Conservation (phyloP, 495 filamentous ascomycete species). For the Acidomyces sp. region DNA sequence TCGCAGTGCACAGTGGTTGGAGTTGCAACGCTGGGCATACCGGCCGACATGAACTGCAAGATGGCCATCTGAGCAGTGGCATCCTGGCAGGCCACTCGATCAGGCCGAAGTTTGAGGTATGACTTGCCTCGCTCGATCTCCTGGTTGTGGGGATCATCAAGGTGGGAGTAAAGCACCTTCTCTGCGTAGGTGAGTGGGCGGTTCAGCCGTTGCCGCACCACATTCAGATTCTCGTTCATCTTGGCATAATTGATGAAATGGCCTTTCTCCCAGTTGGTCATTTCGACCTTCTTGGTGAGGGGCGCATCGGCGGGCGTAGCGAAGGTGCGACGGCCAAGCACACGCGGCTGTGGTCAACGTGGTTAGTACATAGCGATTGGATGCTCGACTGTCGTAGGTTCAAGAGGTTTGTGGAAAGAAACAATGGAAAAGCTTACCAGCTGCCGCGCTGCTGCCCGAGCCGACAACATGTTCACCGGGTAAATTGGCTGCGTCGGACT, state of each 20-base stretch:
- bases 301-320: conserved; percentile 33
- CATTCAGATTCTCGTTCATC: conserved; percentile 91
- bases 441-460: conserved; percentile 20
- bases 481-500: no score
- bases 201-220: conserved; percentile 80
- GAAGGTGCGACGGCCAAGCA: conserved; percentile 19
- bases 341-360: conserved; percentile 8
- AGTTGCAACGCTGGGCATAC: conserved; percentile 86
- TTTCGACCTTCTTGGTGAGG: conserved; percentile 66
- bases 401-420: no score
- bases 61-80: conserved; percentile 99
- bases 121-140: conserved; percentile 91
- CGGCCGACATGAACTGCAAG: conserved; percentile 98
- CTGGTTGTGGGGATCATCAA: conserved; percentile 92
- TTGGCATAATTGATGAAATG: conserved; percentile 83
- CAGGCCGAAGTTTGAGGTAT: conserved; percentile 90
- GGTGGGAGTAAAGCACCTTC: conserved; percentile 97
- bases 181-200: conserved; percentile 89
- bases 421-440: conserved; percentile 16
- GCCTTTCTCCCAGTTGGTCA: conserved; percentile 34
- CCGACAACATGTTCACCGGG: conserved; percentile 19
- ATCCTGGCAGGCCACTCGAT: conserved; percentile 98
- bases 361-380: not conserved
- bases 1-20: conserved; percentile 97
- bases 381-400: no score